A percentile compares a stretch with the other conserved stretches of the same genome.
These are phyloP conservation scores for Trametes villosa DNA, from an alignment of 768 basidiomycete species.

Conservation along the genomic window DNA sequence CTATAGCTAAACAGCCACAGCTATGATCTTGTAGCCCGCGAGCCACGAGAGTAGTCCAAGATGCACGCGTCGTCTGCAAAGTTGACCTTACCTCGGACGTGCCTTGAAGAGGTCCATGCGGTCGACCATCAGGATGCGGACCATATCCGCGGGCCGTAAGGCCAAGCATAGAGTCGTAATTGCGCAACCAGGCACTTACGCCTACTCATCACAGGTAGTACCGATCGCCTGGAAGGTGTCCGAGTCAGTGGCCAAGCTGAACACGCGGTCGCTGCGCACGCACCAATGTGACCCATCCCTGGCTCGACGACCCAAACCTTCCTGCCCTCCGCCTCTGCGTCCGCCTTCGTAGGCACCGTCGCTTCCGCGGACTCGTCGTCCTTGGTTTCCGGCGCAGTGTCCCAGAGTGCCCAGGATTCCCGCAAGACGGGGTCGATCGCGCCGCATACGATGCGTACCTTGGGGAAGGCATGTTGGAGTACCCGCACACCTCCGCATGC, in stretches of 20 bases:
- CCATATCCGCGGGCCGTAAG: not conserved
- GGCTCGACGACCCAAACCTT: slow-evolving; percentile 87
- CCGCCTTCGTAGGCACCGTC: slow-evolving; percentile 19
- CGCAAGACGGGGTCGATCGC: slow-evolving; percentile 79
- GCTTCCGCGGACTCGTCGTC: slow-evolving; percentile 1
- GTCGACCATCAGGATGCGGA: not conserved
- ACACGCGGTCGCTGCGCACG: slow-evolving; percentile 22
- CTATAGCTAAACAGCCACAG: too few species aligned
- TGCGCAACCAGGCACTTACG: not conserved
- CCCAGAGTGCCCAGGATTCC: slow-evolving; percentile 59
- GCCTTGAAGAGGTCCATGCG: too few species aligned
- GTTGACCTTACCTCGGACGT: not conserved
- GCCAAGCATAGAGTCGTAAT: not conserved
- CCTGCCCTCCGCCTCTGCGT: slow-evolving; percentile 44
- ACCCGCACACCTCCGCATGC: slow-evolving; percentile 78
- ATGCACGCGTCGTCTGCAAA: not conserved
- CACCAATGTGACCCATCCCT: slow-evolving; percentile 89
- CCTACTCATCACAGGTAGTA: slow-evolving; percentile 40
- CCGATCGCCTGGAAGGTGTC: slow-evolving; percentile 39
- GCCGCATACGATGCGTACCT: slow-evolving; percentile 82
- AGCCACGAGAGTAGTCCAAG: too few species aligned
- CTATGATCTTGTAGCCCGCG: too few species aligned
- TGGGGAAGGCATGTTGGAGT: slow-evolving; percentile 82
- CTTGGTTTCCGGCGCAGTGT: slow-evolving; percentile 39
- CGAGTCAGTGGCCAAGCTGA: not conserved